These are phyloP conservation scores for Miamiensis avidus DNA, from an alignment of 169 alveolate species.

Conservation along the genomic window DNA sequence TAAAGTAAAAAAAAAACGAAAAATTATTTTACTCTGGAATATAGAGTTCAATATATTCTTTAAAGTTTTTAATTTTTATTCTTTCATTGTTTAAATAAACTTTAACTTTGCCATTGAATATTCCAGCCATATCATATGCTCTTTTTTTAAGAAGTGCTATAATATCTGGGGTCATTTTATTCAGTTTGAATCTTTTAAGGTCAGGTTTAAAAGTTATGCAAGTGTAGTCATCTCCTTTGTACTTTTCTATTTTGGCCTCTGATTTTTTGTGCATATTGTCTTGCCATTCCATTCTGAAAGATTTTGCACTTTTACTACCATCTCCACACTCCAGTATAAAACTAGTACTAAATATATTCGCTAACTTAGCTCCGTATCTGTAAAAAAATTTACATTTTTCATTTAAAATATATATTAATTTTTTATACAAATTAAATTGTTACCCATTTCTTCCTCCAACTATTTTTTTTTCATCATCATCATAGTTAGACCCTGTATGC, in stretches of 20 bases:
- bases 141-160: constrained; percentile 93
- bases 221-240: constrained; percentile 88
- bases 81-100: constrained; percentile 94
- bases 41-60: constrained; percentile 94
- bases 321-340: constrained; percentile 97
- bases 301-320: constrained; percentile 12
- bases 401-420: too few relatives aligned
- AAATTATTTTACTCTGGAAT: constrained; percentile 44
- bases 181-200: constrained; percentile 90
- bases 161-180: constrained; percentile 91
- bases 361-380: constrained; percentile 96
- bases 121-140: constrained; percentile 99
- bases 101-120: constrained; percentile 88
- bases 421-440: too few relatives aligned
- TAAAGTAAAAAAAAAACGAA: not conserved
- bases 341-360: constrained; percentile 96
- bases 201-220: constrained; percentile 98
- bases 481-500: constrained; percentile 98
- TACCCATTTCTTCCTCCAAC: constrained; percentile 99
- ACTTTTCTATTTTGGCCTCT: constrained; percentile 79
- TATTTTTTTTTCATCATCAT: constrained; percentile 97
- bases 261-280: constrained; percentile 91
- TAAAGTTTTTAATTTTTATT: constrained; percentile 91
- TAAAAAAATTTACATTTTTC: not conserved
- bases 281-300: constrained; percentile 87